Evolutionary conservation across 164 flowering plant genomes (phyloP).

Genomic region (Malania oleifera): DNA sequence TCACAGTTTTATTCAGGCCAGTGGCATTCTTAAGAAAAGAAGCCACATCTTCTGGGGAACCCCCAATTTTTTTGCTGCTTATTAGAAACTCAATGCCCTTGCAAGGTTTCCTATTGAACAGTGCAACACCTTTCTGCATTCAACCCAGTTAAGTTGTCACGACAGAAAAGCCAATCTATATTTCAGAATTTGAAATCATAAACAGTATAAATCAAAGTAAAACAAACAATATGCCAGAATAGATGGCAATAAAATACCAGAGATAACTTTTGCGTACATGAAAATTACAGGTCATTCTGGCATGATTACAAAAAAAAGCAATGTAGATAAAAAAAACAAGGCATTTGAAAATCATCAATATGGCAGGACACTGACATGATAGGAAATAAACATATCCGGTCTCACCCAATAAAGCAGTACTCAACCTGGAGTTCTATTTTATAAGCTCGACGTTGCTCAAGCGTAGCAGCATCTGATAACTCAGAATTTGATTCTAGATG

Average conservation of each 20-base stretch:
- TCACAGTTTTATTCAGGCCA: conserved; percentile 76
- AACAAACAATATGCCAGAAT: neutral
- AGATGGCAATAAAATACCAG: neutral
- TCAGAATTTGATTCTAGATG: conserved; percentile 69
- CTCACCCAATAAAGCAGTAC: conserved; percentile 5
- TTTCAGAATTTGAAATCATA: neutral
- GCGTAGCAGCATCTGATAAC: conserved; percentile 70
- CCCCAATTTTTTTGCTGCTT: conserved; percentile 66
- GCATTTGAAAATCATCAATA: neutral
- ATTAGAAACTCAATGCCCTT: conserved; percentile 94
- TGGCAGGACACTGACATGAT: neutral
- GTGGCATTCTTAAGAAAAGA: conserved; percentile 63
- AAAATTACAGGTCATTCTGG: no score
- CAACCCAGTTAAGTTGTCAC: conserved; percentile 23
- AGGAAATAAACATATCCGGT: neutral
- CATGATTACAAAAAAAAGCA: neutral
- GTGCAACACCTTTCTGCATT: conserved; percentile 90
- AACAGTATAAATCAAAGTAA: neutral
- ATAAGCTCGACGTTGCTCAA: conserved; percentile 93
- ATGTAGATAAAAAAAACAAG: neutral
- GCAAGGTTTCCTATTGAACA: conserved; percentile 92
- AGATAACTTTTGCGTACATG: no score
- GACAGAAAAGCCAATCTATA: conserved; percentile 1
- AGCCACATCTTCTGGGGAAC: conserved; percentile 86
- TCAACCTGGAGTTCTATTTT: conserved; percentile 88